These are phyloP conservation scores for Populus hybrid DNA, from an alignment of 441 rosid genomes.

Conservation along the genomic window DNA sequence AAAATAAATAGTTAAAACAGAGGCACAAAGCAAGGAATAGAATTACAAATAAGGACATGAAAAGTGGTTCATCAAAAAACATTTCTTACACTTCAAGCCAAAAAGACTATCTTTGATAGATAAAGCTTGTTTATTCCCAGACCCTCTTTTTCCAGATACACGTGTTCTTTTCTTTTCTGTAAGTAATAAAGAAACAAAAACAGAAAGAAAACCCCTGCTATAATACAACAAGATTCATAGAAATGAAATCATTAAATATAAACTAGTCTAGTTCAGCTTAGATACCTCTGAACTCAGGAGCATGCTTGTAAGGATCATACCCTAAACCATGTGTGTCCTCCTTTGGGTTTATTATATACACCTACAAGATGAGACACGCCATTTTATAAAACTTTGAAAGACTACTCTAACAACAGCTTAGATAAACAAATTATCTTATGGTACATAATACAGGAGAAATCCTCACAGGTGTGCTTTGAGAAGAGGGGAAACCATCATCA, in stretches of 20 bases:
- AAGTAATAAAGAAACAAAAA: conserved; percentile 5
- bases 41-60: conserved; percentile 2
- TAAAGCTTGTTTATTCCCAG: conserved; percentile 45
- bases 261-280: conserved; percentile 19
- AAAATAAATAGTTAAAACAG: conserved; percentile 11
- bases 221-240: conserved; percentile 12
- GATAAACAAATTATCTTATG: not conserved
- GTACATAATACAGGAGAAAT: conserved; percentile 22
- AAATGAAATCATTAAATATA: conserved; percentile 13
- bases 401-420: not conserved
- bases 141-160: conserved; percentile 44
- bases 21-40: not conserved
- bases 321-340: conserved; percentile 89
- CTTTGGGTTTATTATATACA: conserved; percentile 73
- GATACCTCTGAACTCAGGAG: conserved; percentile 96
- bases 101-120: conserved; percentile 66
- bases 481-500: conserved; percentile 42
- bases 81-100: conserved; percentile 71
- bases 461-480: conserved; percentile 75
- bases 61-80: conserved; percentile 15
- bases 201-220: conserved; percentile 12
- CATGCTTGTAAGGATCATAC: conserved; percentile 89
- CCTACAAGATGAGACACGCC: conserved; percentile 33
- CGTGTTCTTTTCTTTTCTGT: conserved; percentile 73
- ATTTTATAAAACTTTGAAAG: not conserved